A percentile compares a stretch with the other conserved stretches of the same genome.
phyloP scores from a whole-genome alignment of 2,329 filamentous ascomycete species.

The Paecilomyces fulvus region DNA sequence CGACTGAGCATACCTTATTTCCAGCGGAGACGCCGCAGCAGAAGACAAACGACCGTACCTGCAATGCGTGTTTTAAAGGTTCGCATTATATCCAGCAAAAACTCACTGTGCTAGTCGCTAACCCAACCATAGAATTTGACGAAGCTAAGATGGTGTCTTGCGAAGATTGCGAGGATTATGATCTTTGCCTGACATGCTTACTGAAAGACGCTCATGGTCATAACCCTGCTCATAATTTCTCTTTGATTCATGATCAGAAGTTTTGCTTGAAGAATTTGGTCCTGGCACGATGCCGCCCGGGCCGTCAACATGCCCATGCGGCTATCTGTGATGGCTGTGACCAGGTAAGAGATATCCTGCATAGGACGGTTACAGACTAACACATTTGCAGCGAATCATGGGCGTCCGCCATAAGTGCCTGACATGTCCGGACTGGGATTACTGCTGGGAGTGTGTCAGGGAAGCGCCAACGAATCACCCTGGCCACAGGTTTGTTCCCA shows the following conservation, averaged over 20 bases:
- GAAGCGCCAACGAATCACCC: conserved; percentile 61
- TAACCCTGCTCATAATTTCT: conserved; percentile 77
- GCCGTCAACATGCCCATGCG: conserved; percentile 72
- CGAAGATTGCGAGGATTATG: conserved; percentile 75
- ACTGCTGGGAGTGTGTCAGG: conserved; percentile 74
- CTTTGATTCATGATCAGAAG: conserved; percentile 43
- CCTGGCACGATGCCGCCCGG: conserved; percentile 61
- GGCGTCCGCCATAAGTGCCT: conserved; percentile 95
- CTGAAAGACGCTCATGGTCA: conserved; percentile 72
- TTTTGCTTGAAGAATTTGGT: conserved; percentile 55
- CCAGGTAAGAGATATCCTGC: conserved; percentile 39
- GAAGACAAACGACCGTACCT: conserved; percentile 34
- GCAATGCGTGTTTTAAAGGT: conserved; percentile 60
- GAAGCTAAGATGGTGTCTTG: conserved; percentile 82
- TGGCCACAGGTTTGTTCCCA: conserved; percentile 73
- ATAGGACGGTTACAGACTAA: conserved; percentile 11
- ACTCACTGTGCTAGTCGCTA: conserved; percentile 9
- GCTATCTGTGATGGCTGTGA: conserved; percentile 95
- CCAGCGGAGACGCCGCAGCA: conserved; percentile 9
- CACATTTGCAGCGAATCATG: conserved; percentile 54
- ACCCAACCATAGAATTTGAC: conserved; percentile 49
- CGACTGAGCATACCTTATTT: not conserved
- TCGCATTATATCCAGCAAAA: conserved; percentile 13
- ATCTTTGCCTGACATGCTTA: conserved; percentile 82
- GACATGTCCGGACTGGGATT: conserved; percentile 96